Conservation (phyloP, 2,329 filamentous ascomycete species). For the Neodidymelliopsis sp. region DNA sequence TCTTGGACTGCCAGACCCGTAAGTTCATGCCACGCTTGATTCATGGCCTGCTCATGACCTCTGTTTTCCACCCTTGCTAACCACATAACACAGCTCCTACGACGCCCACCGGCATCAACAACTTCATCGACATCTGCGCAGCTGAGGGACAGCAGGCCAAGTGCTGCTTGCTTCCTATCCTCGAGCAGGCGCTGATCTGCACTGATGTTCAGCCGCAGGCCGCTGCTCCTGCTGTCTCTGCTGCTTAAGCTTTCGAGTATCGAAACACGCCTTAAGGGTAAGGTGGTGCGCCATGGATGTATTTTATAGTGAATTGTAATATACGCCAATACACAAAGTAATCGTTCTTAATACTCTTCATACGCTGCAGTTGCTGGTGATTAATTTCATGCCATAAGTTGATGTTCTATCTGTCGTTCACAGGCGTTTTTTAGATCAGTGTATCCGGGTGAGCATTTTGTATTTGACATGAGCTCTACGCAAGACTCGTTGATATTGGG, state of each 20-base stretch:
- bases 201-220: conserved; percentile 40
- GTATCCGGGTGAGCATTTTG: too few relatives aligned
- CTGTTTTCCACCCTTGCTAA: conserved; percentile 17
- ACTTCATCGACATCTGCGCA: conserved; percentile 59
- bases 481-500: too few relatives aligned
- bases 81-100: conserved; percentile 35
- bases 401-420: too few relatives aligned
- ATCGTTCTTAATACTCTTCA: too few relatives aligned
- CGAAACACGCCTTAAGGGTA: too few relatives aligned
- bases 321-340: background rate
- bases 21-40: conserved; percentile 35
- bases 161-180: conserved; percentile 65
- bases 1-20: conserved; percentile 66
- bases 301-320: background rate
- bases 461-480: too few relatives aligned
- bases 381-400: too few relatives aligned
- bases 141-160: conserved; percentile 62
- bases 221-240: background rate
- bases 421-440: too few relatives aligned
- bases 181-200: conserved; percentile 52
- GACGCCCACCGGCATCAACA: conserved; percentile 49
- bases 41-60: background rate
- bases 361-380: too few relatives aligned
- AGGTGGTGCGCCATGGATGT: background rate
- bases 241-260: conserved; percentile 1